These are phyloP conservation scores for Chlamydomonas eustigma DNA, from an alignment of 139 green algal genomes.

Conservation along the genomic window DNA sequence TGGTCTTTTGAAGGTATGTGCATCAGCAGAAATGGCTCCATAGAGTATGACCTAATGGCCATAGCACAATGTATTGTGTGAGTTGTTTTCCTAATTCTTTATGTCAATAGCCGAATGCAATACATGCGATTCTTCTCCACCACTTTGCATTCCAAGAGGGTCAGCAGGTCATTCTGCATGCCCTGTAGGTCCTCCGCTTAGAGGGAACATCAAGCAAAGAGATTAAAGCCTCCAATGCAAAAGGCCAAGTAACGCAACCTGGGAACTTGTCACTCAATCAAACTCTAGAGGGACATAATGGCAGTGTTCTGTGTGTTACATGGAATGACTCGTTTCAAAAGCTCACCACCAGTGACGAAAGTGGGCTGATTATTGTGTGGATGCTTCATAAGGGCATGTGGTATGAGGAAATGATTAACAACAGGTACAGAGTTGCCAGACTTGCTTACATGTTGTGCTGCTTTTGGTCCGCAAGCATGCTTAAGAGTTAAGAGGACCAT, in stretches of 20 bases:
- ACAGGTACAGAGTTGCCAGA: constrained; percentile 58
- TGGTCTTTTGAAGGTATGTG: constrained; percentile 70
- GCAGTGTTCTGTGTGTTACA: constrained; percentile 47
- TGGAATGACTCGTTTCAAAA: constrained; percentile 79
- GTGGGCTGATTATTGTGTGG: constrained; percentile 86
- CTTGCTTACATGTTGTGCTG: too few species aligned
- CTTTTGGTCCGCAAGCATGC: too few species aligned
- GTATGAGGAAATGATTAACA: constrained; percentile 91
- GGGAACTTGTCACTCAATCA: constrained; percentile 67
- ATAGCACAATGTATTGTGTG: too few species aligned
- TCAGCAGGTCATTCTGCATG: not conserved
- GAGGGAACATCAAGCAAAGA: constrained; percentile 42
- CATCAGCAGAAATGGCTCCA: not conserved
- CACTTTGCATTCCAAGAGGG: not conserved
- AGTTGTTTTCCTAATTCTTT: too few species aligned
- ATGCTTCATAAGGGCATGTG: constrained; percentile 76
- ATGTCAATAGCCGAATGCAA: not conserved
- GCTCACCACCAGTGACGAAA: constrained; percentile 76
- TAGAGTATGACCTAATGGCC: too few species aligned
- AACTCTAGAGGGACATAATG: constrained; percentile 75
- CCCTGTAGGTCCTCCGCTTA: constrained; percentile 46
- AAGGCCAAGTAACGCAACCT: constrained; percentile 12
- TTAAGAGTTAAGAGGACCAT: too few species aligned
- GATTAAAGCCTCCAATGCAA: constrained; percentile 23
- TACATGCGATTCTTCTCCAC: not conserved